Evolutionary conservation across 345 rosid genomes (phyloP).

Genomic region (Eucalyptus coolabah): DNA sequence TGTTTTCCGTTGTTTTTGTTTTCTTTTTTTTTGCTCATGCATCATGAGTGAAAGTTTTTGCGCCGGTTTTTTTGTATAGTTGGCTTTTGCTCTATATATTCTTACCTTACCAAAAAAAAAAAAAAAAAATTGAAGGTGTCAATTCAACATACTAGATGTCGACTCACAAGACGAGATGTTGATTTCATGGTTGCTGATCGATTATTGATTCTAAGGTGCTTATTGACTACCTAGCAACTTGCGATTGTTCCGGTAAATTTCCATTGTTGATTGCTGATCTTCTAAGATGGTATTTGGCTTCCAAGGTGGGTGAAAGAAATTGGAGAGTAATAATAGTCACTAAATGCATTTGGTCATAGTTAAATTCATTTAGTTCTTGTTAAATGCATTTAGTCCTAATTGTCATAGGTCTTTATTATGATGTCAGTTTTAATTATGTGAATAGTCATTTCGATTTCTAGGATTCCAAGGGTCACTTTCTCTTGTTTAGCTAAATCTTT

Average conservation of each 20-base stretch:
- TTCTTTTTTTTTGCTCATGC: too few species aligned
- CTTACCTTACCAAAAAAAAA: too few species aligned
- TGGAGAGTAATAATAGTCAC: not conserved
- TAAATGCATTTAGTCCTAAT: not conserved
- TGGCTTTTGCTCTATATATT: too few species aligned
- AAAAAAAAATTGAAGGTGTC: too few species aligned
- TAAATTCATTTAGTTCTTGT: not conserved
- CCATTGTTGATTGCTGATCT: not conserved
- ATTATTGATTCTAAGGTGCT: not conserved
- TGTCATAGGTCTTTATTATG: fast-evolving
- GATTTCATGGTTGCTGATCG: fast-evolving
- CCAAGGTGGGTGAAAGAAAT: not conserved
- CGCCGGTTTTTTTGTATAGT: too few species aligned
- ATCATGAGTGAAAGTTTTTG: too few species aligned
- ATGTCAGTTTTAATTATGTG: not conserved
- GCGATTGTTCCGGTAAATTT: fast-evolving
- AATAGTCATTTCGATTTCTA: not conserved
- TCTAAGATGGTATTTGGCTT: not conserved
- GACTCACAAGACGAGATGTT: not conserved
- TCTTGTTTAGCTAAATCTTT: not conserved
- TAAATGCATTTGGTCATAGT: not conserved
- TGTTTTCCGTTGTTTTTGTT: too few species aligned
- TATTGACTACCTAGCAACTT: not conserved
- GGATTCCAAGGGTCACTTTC: not conserved
- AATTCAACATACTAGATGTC: not conserved